Percentiles rank a stretch among this genome's conserved stretches.
Evolutionary conservation across 2,329 filamentous ascomycete genomes (phyloP).

Genomic region (Cladosporium sp.): DNA sequence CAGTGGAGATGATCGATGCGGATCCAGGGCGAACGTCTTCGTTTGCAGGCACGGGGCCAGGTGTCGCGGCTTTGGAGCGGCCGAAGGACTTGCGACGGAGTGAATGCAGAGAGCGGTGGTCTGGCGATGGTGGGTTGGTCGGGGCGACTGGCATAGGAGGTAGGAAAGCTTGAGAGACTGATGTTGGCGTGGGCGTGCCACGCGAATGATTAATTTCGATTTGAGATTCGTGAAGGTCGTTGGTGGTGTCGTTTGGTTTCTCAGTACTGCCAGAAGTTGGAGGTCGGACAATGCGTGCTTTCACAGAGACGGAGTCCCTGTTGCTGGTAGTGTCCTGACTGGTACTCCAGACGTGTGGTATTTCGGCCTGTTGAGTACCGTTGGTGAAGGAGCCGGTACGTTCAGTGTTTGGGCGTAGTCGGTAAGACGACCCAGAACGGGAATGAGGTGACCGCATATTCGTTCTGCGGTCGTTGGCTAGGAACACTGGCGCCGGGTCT

Average conservation of each 20-base stretch:
- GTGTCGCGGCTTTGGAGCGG: constrained; percentile 23
- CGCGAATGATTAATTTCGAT: constrained; percentile 65
- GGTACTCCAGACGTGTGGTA: constrained; percentile 42
- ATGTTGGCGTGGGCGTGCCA: constrained; percentile 19
- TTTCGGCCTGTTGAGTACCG: constrained; percentile 27
- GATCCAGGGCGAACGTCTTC: constrained; percentile 8
- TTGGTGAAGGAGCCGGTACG: constrained; percentile 19
- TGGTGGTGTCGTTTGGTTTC: constrained; percentile 35
- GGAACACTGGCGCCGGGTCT: constrained; percentile 19
- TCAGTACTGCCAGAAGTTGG: constrained; percentile 44
- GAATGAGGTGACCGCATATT: constrained; percentile 10
- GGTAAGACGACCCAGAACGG: constrained; percentile 12
- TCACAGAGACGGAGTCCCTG: constrained; percentile 83
- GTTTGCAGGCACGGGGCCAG: constrained; percentile 20
- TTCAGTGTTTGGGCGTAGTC: constrained; percentile 10
- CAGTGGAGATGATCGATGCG: constrained; percentile 28
- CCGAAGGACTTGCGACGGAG: constrained; percentile 25
- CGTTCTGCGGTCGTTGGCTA: constrained; percentile 14
- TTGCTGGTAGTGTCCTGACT: constrained; percentile 41
- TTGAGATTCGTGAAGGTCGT: constrained; percentile 56
- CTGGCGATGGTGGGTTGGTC: constrained; percentile 18
- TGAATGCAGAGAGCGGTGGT: constrained; percentile 24
- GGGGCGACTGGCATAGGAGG: constrained; percentile 7
- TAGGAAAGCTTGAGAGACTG: constrained; percentile 18
- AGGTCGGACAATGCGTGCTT: constrained; percentile 77